These are phyloP conservation scores for Sporobolomyces roseus DNA, from an alignment of 768 basidiomycete species.

Conservation along the genomic window DNA sequence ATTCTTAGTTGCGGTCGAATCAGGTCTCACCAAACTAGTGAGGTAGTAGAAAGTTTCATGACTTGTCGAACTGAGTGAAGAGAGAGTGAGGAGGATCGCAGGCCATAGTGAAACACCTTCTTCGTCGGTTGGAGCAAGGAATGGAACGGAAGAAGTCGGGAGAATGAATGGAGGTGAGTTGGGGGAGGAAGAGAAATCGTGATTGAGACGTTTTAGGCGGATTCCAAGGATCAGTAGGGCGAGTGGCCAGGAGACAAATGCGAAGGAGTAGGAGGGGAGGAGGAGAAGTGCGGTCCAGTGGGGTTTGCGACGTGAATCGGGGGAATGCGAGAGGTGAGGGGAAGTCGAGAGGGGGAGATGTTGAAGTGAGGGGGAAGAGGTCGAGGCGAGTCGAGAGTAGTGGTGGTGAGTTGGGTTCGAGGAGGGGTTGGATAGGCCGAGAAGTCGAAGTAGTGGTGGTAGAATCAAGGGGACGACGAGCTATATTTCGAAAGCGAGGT, in stretches of 20 bases:
- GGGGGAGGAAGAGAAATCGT: background rate
- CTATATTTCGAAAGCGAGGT: background rate
- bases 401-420: background rate
- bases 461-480: slow-evolving; percentile 28
- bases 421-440: slow-evolving; percentile 4
- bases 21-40: slow-evolving; percentile 23
- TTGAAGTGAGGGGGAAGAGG: slow-evolving; percentile 4
- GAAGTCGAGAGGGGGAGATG: background rate
- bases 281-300: slow-evolving; percentile 23
- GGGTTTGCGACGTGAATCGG: background rate
- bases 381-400: slow-evolving; percentile 13
- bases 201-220: slow-evolving; percentile 33
- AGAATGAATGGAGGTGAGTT: background rate
- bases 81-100: slow-evolving; percentile 38
- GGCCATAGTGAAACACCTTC: slow-evolving; percentile 36
- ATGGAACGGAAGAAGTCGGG: background rate
- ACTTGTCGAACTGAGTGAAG: slow-evolving; percentile 5
- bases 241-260: slow-evolving; percentile 39
- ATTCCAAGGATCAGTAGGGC: slow-evolving; percentile 43
- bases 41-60: slow-evolving; percentile 43
- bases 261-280: slow-evolving; percentile 14
- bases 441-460: slow-evolving; percentile 16
- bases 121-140: slow-evolving; percentile 9
- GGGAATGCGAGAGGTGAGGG: background rate
- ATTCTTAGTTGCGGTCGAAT: slow-evolving; percentile 18